Base-by-base conservation (phyloP, 441 rosid species). In the Syzygium malaccense region DNA sequence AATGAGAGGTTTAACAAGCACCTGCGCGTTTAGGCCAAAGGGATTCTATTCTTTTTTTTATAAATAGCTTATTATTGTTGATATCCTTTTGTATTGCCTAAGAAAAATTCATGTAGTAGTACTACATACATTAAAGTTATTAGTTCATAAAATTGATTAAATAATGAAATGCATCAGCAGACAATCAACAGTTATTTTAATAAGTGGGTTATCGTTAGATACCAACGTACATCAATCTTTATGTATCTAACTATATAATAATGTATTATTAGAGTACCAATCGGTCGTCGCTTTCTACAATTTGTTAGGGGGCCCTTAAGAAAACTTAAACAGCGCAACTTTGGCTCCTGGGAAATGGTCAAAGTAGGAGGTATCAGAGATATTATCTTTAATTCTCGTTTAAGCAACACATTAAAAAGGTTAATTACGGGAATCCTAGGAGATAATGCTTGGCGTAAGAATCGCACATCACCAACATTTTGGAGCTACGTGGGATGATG, bases 361-460 rank as follows among this genome's bases (percentile, higher is more conserved):
- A 84, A 86, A 84, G 55, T n/a, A 86, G 75, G 79, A 64, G 62
- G 89, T 88, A 85, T 89, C 53, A n/a, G n/a, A 64, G 28, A 85
- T 85, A 85, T 89, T 85, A 88, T 91, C 88, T 79, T 75, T 75
- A 75, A 89, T 89, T 49, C 87, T 85, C 86, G 60, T 90, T 90
- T 85, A 90, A 91, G 56, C 79, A 91, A 88, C 80, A 80, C 87
- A 88, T 91, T 88, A 41, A 89, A 75, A 41, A 87, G 85, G 85
- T 23, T 87, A 89, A 89, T 86, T 13, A 88, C 88, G 57, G 86
- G 91, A 92, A 93, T 91, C 91, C 92, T 80, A 91, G 87, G 90
- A 57, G 89, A 90, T 86, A 85, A 87, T 86, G 88, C 37, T 88
- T 75, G n/a, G 83, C 89, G 87, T 85, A 55, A 57, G 88, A 91